Percentiles rank a stretch among this genome's conserved stretches.
Evolutionary conservation across 805 yeast genomes (phyloP).

Genomic region (Kazachstania taianensis): DNA sequence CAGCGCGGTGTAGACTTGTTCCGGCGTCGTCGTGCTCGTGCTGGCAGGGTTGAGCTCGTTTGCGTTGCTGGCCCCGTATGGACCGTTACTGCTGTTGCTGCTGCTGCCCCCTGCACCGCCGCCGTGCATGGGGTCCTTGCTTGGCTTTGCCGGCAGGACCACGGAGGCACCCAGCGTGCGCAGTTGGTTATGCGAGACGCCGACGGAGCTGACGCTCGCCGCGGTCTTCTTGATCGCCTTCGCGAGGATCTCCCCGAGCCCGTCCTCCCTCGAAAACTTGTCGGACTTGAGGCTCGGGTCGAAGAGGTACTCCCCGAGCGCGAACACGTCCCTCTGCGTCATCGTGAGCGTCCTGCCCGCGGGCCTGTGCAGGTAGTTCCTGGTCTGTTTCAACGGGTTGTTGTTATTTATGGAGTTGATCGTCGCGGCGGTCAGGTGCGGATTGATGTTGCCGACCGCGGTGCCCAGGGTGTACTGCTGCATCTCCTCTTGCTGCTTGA

Average conservation of each 20-base stretch:
- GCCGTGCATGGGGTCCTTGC: neutral
- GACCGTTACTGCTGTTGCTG: conserved; percentile 1
- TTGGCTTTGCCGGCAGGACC: neutral
- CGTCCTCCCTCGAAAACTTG: conserved; percentile 15
- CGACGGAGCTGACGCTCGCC: conserved; percentile 12
- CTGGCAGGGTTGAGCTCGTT: neutral
- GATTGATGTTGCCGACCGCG: too few relatives aligned
- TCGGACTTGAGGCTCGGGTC: conserved; percentile 18
- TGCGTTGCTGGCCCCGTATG: neutral
- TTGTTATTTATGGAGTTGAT: conserved; percentile 6
- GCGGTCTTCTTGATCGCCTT: conserved; percentile 23
- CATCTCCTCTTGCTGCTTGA: conserved; percentile 14
- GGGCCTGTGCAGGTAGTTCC: conserved; percentile 15
- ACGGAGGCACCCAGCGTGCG: conserved; percentile 3
- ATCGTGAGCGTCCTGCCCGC: conserved; percentile 15
- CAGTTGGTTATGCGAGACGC: neutral
- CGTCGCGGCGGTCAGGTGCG: neutral
- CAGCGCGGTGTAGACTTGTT: conserved; percentile 22
- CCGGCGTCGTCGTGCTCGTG: conserved; percentile 13
- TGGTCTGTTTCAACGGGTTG: conserved; percentile 16
- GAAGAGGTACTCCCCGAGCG: conserved; percentile 22
- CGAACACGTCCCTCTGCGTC: conserved; percentile 19
- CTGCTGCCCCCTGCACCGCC: neutral
- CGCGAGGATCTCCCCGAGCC: conserved; percentile 21
- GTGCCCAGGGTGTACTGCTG: conserved; percentile 7